These are phyloP conservation scores for Ajuga reptans DNA, from an alignment of 305 asterid species.

Conservation along the genomic window DNA sequence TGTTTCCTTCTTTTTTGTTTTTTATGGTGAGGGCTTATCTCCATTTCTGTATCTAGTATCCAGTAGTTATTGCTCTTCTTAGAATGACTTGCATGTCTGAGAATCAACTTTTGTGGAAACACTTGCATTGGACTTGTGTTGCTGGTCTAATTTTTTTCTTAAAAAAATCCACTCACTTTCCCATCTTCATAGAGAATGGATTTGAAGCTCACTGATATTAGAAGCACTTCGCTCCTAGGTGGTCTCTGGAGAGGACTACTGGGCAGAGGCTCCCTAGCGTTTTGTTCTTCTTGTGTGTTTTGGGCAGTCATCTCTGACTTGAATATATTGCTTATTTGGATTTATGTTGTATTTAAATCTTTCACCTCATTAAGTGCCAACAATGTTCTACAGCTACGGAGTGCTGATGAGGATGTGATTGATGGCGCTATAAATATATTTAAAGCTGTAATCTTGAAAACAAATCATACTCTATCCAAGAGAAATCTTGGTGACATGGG, in stretches of 20 bases:
- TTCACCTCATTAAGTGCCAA: slow-evolving; percentile 15
- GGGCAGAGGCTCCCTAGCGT: neutral
- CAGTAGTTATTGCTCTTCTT: neutral
- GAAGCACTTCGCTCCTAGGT: neutral
- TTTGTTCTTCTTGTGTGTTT: neutral
- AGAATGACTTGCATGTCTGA: neutral
- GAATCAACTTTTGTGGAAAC: neutral
- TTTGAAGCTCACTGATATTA: neutral
- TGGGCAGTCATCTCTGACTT: neutral
- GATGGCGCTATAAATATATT: slow-evolving; percentile 63
- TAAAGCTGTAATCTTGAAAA: slow-evolving; percentile 60
- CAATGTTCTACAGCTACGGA: slow-evolving; percentile 51
- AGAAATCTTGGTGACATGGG: slow-evolving; percentile 33
- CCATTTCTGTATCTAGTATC: neutral
- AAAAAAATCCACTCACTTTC: neutral
- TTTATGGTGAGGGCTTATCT: neutral
- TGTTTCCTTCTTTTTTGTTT: neutral
- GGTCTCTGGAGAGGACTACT: too few relatives aligned
- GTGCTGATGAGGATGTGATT: slow-evolving; percentile 60
- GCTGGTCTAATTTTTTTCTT: neutral
- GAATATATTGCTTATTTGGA: neutral
- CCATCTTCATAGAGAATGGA: neutral
- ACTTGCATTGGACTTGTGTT: neutral
- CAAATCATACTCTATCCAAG: slow-evolving; percentile 41
- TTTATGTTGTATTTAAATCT: slow-evolving; percentile 12